Base-by-base conservation (phyloP, 1,284 basidiomycete genomes). In the Pulchroboletus neoregius region DNA sequence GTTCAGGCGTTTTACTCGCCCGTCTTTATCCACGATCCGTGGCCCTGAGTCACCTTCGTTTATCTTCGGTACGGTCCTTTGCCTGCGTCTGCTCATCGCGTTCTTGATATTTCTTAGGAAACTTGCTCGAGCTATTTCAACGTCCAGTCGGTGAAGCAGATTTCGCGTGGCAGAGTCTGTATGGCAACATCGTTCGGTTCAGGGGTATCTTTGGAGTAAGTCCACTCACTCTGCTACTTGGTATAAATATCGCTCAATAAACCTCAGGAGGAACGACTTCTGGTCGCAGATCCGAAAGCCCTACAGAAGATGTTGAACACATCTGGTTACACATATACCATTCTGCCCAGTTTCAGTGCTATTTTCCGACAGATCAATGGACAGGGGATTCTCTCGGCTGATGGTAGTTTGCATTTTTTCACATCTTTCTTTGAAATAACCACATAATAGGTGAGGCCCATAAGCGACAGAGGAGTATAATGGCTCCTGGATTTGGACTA, bases 231-330 rank as follows among this genome's bases (percentile, higher is more conserved):
- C 13, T 12, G n/a, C 5, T 6, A 27, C 5, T 27, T 20, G 22
- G 22, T 31, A 11, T 23, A 9, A 34, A 15, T 26, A 18, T 10
- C n/a, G 30, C 27, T 41, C 30, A 26, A n/a, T 7, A 7, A 23
- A 20, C 6, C 2, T 12, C 36, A 67, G 65, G 52, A 54, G 12
- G 48, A 68, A 37, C 45, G 45, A 9, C 53, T 68, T 6, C 33
- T 69, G 31, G 30, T 68, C 13, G 15, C 60, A 0, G 73, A 76
- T 42, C 70, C 73, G 5, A 71, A 69, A 50, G 73, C 72, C 5
- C 48, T 74, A 11, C 73, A 73, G 32, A 67, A 68, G 51, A 69
- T 77, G n/a, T 61, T 70, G 31, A 63, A 68, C 38, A 67, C 68
- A 2, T 66, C 69, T 0, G 65, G 62, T 0, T 70, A 73, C 49